Base-by-base conservation (phyloP, 2,329 filamentous ascomycete species). In the Botrytis squamosa region DNA sequence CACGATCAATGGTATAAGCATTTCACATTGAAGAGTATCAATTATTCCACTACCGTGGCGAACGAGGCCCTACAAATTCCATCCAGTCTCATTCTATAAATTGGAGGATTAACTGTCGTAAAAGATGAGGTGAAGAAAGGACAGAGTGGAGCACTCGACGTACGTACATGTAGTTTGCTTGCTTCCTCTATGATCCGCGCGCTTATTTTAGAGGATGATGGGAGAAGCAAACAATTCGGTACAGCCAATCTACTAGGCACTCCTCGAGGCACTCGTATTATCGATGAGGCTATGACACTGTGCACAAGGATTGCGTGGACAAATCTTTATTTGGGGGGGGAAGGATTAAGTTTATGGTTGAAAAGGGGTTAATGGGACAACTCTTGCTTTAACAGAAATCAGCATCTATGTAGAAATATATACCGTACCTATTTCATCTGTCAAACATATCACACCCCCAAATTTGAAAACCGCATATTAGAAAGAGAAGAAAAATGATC, bases 401-500 rank as follows among this genome's bases (percentile, higher is more conserved):
- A 63, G 60, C 60, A n/a, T 63, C 60, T 18, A n/a, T n/a, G 7
- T 63, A 63, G n/a, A 57, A n/a, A 63, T 63, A 25, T 40, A n/a
- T n/a, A 29, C 25, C 12, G 8, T 42, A 42, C 25, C 25, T 16
- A 29, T 44, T 36, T 60, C 18, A 60, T 33, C 6, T 33, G 29
- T 29, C 52, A 57, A 29, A 8, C 12, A 42, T 9, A 49, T 16
- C 64, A 36, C 33, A 18, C 42, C 33, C 20, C 22, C 20, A 12
- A 38, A 33, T 2, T 18, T 38, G 6, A 25, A 36, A n/a, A 25
- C 42, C 22, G 6, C 14, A 66, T 16, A 38, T 44, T 49, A 62
- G 33, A 62, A 63, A 40, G 62, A 44, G 62, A 64, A 29, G 18
- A 36, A 29, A 64, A 64, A 64, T 29, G 38, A 64, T 64, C n/a